Evolutionary conservation across 2,329 filamentous ascomycete genomes (phyloP), one percentile per base, ranked within the genome.

Genomic region (Fonsecaea erecta): DNA sequence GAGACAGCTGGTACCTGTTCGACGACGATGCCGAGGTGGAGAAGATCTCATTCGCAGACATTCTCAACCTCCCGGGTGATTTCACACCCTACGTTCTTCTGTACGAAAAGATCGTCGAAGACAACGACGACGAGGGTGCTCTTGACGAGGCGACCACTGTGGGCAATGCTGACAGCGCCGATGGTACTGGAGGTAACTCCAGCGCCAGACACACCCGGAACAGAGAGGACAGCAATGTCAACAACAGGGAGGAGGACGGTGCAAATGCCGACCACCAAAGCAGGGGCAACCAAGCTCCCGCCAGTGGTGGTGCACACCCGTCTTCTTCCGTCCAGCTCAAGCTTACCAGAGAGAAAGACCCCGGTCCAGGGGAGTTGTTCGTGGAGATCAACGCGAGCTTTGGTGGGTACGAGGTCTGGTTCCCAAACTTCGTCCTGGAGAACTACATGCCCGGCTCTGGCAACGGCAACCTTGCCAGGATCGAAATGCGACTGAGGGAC

Each of bases 21-120:
- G 52, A 67, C 51, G 62, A 69, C 37, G 37, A 16, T 1, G 3
- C 5, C 1, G 24, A 18, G 12, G 57, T 61, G 8, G 21, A 48
- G 40, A 24, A n/a, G 30, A 40, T 37, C n/a, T 14, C 34, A 40
- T 52, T 64, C 24, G 30, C 48, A 56, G 40, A 28, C 28, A 48
- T 43, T 35, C 9, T 55, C 26, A 46, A 48, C 8, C 14, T 24
- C 26, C 28, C 55, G 5, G 52, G 59, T 6, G 12, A 21, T 5
- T 69, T 56, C 28, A 67, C 64, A 7, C 68, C 68, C 11, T 70
- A 68, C 51, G 14, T 70, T 11, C 16, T 70, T 12, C 52, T 67
- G 30, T 70, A 65, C 34, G 68, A 70, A 32, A 62, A 48, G 52
- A 48, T 64, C 21, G 37, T 53, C 35, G 43, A 63, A 16, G 35